Percentiles rank a stretch among this genome's conserved stretches.
These are phyloP conservation scores for Mercurialis annua DNA, from an alignment of 345 rosid species.

Conservation along the genomic window DNA sequence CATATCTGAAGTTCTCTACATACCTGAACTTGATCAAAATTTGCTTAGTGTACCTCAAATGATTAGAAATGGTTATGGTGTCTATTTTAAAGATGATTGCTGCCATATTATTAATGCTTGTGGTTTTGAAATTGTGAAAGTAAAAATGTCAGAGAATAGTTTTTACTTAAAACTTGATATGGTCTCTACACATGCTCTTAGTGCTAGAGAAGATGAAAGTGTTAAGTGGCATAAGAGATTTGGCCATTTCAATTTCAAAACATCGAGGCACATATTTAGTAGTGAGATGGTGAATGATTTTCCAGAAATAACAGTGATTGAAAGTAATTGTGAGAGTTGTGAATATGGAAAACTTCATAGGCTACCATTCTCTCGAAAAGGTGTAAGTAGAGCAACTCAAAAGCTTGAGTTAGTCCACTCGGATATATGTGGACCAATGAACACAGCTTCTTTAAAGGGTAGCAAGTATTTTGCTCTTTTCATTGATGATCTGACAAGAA, in stretches of 20 bases:
- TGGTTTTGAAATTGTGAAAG: neutral
- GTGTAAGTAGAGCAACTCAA: accelerated
- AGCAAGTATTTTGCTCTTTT: neutral
- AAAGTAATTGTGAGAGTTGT: neutral
- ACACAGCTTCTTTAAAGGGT: neutral
- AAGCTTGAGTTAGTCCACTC: neutral
- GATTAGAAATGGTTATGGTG: neutral
- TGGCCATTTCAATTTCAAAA: neutral
- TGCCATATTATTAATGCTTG: neutral
- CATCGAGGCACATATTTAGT: neutral
- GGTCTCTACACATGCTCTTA: neutral
- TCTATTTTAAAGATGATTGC: neutral
- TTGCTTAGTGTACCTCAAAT: neutral
- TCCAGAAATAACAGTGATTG: neutral
- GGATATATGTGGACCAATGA: slow-evolving; percentile 8
- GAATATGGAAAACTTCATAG: neutral
- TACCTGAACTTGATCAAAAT: neutral
- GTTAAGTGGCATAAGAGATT: neutral
- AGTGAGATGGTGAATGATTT: neutral
- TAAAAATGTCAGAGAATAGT: neutral
- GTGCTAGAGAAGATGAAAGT: neutral
- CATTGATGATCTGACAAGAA: neutral
- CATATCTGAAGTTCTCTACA: neutral
- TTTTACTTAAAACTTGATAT: neutral
- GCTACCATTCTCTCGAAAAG: neutral